These are phyloP conservation scores for Neofusicoccum umdonicola DNA, from an alignment of 2,329 filamentous ascomycete genomes.

Conservation along the genomic window DNA sequence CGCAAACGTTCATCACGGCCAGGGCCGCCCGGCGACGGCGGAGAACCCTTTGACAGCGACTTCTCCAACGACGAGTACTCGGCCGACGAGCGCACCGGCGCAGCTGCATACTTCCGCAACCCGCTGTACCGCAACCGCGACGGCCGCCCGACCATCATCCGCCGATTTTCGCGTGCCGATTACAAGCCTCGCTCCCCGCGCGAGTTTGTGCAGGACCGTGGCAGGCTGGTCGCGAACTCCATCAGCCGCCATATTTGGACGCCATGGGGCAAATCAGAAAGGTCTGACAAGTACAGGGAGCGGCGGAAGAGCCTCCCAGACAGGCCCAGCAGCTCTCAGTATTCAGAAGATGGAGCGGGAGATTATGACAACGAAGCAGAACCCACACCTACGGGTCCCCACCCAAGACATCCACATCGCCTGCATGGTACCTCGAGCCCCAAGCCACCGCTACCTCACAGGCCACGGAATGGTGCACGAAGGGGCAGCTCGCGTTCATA, in stretches of 20 bases:
- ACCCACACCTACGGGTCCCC: conserved; percentile 29
- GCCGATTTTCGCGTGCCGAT: conserved; percentile 33
- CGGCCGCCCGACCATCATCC: conserved; percentile 43
- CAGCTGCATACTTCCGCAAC: conserved; percentile 50
- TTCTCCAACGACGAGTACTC: conserved; percentile 34
- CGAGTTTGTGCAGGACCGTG: conserved; percentile 29
- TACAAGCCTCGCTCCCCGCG: conserved; percentile 25
- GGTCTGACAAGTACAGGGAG: conserved; percentile 21
- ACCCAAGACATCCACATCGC: background rate
- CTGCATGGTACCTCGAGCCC: background rate
- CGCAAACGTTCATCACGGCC: conserved; percentile 22
- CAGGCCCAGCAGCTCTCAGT: conserved; percentile 22
- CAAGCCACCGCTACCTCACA: conserved; percentile 3
- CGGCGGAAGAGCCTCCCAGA: conserved; percentile 27
- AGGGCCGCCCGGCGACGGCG: conserved; percentile 24
- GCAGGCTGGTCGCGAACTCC: conserved; percentile 27
- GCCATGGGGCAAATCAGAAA: conserved; percentile 24
- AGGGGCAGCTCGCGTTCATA: conserved; percentile 2
- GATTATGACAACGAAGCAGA: conserved; percentile 14
- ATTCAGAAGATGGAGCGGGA: conserved; percentile 21
- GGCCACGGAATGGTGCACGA: background rate
- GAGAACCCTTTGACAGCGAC: conserved; percentile 31
- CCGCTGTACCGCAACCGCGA: conserved; percentile 48
- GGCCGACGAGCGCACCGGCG: conserved; percentile 43
- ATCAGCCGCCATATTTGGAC: conserved; percentile 35